phyloP scores from a whole-genome alignment of 768 basidiomycete genomes.

The Rhodocollybia butyracea region DNA sequence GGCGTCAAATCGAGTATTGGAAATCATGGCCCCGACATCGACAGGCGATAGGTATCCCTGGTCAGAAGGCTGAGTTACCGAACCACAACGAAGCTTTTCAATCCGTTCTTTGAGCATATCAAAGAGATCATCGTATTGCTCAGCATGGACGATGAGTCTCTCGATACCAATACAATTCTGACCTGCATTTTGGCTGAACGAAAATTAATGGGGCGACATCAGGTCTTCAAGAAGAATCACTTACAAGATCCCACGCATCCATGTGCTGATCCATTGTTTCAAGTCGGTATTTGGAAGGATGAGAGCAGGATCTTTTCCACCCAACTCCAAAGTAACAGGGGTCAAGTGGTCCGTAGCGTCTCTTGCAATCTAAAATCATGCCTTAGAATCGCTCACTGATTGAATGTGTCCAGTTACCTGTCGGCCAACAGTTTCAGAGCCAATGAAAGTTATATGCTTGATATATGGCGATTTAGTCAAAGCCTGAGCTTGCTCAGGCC shows the following conservation, averaged over 20 bases:
- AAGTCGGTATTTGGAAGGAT: constrained; percentile 85
- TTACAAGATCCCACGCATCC: constrained; percentile 92
- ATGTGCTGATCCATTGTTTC: constrained; percentile 72
- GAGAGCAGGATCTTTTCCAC: constrained; percentile 92
- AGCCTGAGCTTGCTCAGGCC: constrained; percentile 80
- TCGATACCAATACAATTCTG: constrained; percentile 99
- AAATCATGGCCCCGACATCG: constrained; percentile 90
- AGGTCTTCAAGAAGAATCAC: constrained; percentile 24
- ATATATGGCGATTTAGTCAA: constrained; percentile 77
- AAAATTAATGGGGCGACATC: background rate
- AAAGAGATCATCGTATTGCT: constrained; percentile 75
- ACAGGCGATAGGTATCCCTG: constrained; percentile 71
- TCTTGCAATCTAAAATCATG: constrained; percentile 56
- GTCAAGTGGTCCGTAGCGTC: constrained; percentile 86
- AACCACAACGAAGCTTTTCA: constrained; percentile 69
- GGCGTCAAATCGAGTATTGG: constrained; percentile 61
- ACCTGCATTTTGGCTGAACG: constrained; percentile 78
- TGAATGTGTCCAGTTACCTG: constrained; percentile 43
- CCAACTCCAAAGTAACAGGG: constrained; percentile 91
- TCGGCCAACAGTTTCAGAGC: constrained; percentile 75
- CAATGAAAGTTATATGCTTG: constrained; percentile 94
- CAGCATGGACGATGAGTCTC: constrained; percentile 79
- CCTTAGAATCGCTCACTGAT: background rate
- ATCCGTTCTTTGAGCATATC: constrained; percentile 62
- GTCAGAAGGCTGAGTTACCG: constrained; percentile 61